Evolutionary conservation across 1,139 yeast genomes (phyloP).

Genomic region (Komagataea norvegica): DNA sequence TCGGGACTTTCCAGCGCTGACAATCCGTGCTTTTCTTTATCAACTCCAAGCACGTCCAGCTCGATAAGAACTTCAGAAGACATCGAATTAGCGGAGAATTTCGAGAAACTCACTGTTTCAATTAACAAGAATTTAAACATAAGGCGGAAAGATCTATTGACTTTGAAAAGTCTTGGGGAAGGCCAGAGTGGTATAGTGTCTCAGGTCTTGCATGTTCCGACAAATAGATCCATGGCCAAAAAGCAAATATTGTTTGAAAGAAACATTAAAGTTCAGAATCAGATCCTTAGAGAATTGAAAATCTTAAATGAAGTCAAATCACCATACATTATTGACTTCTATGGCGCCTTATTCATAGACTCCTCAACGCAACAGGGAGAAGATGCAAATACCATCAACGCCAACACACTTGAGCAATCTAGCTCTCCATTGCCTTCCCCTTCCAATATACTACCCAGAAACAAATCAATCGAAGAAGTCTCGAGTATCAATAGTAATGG

Average conservation of each 20-base stretch:
- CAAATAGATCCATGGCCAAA: constrained; percentile 85
- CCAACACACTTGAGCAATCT: constrained; percentile 2
- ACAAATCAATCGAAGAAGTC: constrained; percentile 13
- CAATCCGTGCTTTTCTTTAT: constrained; percentile 1
- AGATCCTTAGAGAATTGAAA: constrained; percentile 80
- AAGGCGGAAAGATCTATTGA: constrained; percentile 64
- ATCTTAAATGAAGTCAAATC: constrained; percentile 87
- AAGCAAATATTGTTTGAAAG: constrained; percentile 85
- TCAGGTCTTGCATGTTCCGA: constrained; percentile 83
- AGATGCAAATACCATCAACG: constrained; percentile 6
- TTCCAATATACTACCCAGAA: constrained; percentile 1
- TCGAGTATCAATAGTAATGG: constrained; percentile 28
- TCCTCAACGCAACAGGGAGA: constrained; percentile 9
- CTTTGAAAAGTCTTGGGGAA: constrained; percentile 74
- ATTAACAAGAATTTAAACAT: constrained; percentile 33
- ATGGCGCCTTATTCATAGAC: constrained; percentile 54
- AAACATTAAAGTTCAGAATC: constrained; percentile 71
- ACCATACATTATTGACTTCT: constrained; percentile 81
- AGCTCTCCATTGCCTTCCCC: constrained; percentile 6
- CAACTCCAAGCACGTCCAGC: constrained; percentile 13
- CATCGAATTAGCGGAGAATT: constrained; percentile 31
- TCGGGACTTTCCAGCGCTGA: not conserved
- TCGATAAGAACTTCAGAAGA: constrained; percentile 28
- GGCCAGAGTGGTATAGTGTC: constrained; percentile 95
- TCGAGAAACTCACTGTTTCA: constrained; percentile 30